A percentile compares a stretch with the other conserved stretches of the same genome.
Conservation (phyloP, 306 rosid species). For the Begonia peltatifolia region DNA sequence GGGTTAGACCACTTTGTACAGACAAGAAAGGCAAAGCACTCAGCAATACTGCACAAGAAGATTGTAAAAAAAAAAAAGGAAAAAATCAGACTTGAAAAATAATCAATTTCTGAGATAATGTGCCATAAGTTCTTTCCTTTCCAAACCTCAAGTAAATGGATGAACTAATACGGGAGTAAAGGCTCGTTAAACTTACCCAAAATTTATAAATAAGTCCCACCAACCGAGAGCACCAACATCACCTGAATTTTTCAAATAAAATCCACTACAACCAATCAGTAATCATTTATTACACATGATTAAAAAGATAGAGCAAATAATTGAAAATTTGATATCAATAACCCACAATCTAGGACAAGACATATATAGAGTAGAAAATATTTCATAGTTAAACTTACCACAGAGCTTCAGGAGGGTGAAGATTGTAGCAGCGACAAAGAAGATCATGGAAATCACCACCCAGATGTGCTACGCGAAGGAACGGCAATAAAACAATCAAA, state of each 20-base stretch:
- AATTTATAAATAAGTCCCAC: conserved; percentile 97
- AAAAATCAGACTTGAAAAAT: no score
- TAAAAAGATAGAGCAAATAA: no score
- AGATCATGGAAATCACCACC: conserved; percentile 97
- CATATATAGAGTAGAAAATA: background rate
- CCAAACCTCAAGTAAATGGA: conserved; percentile 10
- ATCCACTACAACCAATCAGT: no score
- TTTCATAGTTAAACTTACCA: conserved; percentile 31
- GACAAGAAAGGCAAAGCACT: conserved; percentile 95
- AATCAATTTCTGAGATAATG: no score
- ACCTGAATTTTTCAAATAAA: conserved; percentile 21
- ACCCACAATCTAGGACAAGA: no score
- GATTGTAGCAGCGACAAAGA: conserved; percentile 86
- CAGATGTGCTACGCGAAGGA: conserved; percentile 70
- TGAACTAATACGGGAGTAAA: conserved; percentile 9
- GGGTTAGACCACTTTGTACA: conserved; percentile 99
- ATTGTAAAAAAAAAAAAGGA: background rate
- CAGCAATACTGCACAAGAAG: conserved; percentile 58
- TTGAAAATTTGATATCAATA: no score
- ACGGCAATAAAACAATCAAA: no score
- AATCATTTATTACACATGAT: no score
- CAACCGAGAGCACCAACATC: conserved; percentile 85
- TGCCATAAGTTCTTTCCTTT: conserved; percentile 2
- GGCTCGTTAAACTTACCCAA: conserved; percentile 37
- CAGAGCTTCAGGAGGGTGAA: conserved; percentile 78